phyloP scores from a whole-genome alignment of 805 yeast genomes.

The Saccharomycopsis sp. region DNA sequence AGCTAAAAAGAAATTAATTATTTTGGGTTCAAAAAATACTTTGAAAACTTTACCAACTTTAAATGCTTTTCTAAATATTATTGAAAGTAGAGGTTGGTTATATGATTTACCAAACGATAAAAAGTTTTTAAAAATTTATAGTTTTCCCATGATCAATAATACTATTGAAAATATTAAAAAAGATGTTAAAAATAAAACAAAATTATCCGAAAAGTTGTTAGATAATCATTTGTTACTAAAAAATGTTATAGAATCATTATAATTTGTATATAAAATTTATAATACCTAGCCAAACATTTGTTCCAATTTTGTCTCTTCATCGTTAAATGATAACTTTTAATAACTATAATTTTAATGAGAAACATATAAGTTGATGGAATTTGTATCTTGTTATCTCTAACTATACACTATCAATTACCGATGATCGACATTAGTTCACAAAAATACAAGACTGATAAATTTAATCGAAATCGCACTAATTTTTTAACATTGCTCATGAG shows the following conservation, averaged over 20 bases:
- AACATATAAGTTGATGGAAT: too few relatives aligned
- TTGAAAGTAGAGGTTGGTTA: conserved; percentile 53
- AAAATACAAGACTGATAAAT: too few relatives aligned
- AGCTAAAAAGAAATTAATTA: conserved; percentile 71
- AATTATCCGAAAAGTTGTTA: conserved; percentile 10
- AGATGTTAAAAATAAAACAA: background rate
- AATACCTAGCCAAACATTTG: too few relatives aligned
- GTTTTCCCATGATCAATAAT: too few relatives aligned
- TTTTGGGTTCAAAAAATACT: conserved; percentile 70
- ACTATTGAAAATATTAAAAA: background rate
- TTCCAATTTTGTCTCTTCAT: too few relatives aligned
- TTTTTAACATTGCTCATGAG: too few relatives aligned
- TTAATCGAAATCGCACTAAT: too few relatives aligned
- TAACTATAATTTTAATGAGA: too few relatives aligned
- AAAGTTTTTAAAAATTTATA: conserved; percentile 17
- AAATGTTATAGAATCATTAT: conserved; percentile 14
- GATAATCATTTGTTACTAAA: conserved; percentile 14
- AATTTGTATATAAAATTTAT: background rate
- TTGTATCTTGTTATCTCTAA: too few relatives aligned
- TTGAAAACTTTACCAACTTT: conserved; percentile 41
- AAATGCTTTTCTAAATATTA: conserved; percentile 47
- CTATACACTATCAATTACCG: too few relatives aligned
- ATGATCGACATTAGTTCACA: too few relatives aligned
- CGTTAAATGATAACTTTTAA: too few relatives aligned
- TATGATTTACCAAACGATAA: conserved; percentile 37